Evolutionary conservation across 2,329 filamentous ascomycete species (phyloP), one percentile per base, ranked within the genome.

Genomic region (Phialocephala subalpina): DNA sequence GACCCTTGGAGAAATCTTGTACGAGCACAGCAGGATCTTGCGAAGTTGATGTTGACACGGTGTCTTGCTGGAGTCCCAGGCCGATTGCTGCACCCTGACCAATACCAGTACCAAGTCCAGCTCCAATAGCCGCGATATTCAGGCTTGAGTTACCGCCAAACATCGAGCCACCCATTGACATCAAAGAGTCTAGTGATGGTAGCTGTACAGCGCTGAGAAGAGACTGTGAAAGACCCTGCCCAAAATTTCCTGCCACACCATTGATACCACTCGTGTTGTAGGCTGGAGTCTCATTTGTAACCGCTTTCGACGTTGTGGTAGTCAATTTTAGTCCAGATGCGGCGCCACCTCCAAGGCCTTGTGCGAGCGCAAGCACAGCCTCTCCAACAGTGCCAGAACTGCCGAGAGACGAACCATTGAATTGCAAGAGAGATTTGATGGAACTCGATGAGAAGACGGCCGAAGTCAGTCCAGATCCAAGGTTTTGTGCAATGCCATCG

Each of bases 1-100:
- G 69, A 29, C 74, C 74, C 58, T 70, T 71, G 2, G 74, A 72
- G 56, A 76, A 74, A 45, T 67, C 73, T 22, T 72, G 65, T 6
- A 73, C 60, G 33, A 79, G 40, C 14, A 29, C 47, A 2, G 47
- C 64, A 9, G 60, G 14, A 16, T 49, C 52, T 22, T 33, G 29
- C 9, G 58, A 14, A n/a, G 27, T 58, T 35, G 45, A 38, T n/a
- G 27, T 61, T 7, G 35, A 22, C 2, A 27, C 52, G 18, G 62
- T 57, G 5, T 49, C 27, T 53, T 14, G 12, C 12, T 71, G 69
- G n/a, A 68, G 49, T 14, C 69, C 69, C n/a, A 69, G 40, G 7
- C 69, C 69, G 36, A 69, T 61, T 2, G 63, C 69, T 6, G 67
- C 63, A 2, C 69, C 69, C 42, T 68, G 62, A 33, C 65, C 69